Evolutionary conservation across 176 grass and related monocot species (phyloP).

Genomic region (Ensete glaucum): DNA sequence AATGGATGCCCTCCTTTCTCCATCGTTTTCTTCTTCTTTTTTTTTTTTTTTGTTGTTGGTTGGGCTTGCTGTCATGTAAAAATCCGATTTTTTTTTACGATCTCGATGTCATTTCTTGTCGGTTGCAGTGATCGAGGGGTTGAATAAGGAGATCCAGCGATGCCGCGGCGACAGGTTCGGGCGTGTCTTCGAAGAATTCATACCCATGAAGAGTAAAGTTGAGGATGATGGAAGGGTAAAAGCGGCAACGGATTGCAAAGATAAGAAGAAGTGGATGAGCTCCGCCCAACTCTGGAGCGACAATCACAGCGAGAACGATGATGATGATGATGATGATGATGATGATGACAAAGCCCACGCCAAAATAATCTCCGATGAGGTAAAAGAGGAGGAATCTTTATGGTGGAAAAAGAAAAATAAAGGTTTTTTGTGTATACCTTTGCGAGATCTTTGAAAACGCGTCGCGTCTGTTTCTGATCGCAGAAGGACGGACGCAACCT

Average conservation of each 20-base stretch:
- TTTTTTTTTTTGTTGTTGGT: no score
- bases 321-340: constrained; percentile 6
- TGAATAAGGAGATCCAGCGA: constrained; percentile 59
- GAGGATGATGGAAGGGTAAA: constrained; percentile 19
- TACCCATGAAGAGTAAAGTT: constrained; percentile 34
- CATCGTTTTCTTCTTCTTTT: no score
- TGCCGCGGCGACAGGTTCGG: constrained; percentile 16
- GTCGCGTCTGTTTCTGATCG: background rate
- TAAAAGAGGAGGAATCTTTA: background rate
- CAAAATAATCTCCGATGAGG: background rate
- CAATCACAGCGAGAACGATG: constrained; percentile 22
- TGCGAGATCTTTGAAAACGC: background rate
- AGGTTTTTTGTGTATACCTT: background rate
- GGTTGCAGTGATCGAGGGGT: constrained; percentile 56
- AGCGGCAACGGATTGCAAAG: constrained; percentile 39
- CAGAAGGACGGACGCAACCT: background rate
- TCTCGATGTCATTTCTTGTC: background rate
- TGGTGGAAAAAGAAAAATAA: background rate
- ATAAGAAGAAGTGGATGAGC: constrained; percentile 94
- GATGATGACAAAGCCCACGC: background rate
- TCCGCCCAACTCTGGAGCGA: constrained; percentile 77
- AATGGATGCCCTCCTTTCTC: background rate
- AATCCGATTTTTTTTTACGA: background rate
- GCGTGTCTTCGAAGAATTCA: constrained; percentile 12
- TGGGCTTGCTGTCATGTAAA: background rate